Evolutionary conservation across 164 flowering plant genomes (phyloP), one percentile per base, ranked within the genome.

Genomic region (Stephania japonica): DNA sequence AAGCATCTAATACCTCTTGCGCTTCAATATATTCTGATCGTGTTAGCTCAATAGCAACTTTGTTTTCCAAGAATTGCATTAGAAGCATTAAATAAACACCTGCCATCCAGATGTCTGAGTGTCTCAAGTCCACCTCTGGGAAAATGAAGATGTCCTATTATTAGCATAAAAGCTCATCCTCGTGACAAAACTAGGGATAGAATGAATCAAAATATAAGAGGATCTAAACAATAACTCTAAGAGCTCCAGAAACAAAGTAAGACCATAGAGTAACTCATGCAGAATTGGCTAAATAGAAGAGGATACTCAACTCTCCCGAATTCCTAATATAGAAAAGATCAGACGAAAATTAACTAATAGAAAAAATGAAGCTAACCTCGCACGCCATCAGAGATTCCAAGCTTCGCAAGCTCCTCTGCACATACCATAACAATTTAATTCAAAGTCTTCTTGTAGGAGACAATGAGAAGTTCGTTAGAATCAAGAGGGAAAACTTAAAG

Each of bases 11-110:
- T 70, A 94, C 98, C 97, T 88, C 91, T 79, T 94, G 97, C 44
- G 98, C 97, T 83, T 90, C 97, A 67, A 87, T 84, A 88, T 85
- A 92, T 77, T 91, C 98, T 32, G 97, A 83, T 19, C 97, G 86
- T 25, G 97, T 94, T 69, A 94, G 92, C 75, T 92, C 97, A 70
- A 92, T 77, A 61, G 94, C 91, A 53, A 94, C 89, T 84, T 91
- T 92, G 83, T 92, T 94, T 79, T 94, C 98, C 65, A 94, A 89
- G 79, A 94, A 91, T 64, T 94, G 98, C 95, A 94, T 91, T 18
- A 92, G 75, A 70, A 94, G 87, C 97, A 90, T 90, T 75, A 94
- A 80, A 79, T 90, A 94, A 0, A 91, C 88, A 70, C 97, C 91
- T 75, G 94, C 90, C 89, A 85, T 89, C 97, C 97, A 90, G 75